phyloP scores from a whole-genome alignment of 257 asterid species.

The Lycium barbarum region DNA sequence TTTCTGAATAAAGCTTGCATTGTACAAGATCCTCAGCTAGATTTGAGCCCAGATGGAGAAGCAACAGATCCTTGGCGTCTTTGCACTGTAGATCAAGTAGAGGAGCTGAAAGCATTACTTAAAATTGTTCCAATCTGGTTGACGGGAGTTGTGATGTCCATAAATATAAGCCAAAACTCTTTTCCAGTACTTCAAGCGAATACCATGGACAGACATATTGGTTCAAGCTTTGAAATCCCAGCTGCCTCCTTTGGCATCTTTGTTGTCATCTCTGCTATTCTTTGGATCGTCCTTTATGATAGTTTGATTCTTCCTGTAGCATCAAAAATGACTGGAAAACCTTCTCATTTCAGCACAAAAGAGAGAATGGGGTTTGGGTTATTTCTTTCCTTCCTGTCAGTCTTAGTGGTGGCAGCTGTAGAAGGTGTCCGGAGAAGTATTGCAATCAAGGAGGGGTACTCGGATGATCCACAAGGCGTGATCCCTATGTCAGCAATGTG shows the following conservation, averaged over 20 bases:
- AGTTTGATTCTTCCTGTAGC: conserved; percentile 61
- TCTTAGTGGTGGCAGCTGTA: conserved; percentile 54
- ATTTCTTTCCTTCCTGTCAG: conserved; percentile 54
- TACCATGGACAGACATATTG: conserved; percentile 58
- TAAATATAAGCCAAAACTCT: conserved; percentile 53
- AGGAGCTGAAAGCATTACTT: conserved; percentile 69
- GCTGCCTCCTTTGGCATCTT: conserved; percentile 71
- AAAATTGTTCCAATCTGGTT: conserved; percentile 74
- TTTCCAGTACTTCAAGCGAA: conserved; percentile 71
- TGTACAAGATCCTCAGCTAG: too few species aligned
- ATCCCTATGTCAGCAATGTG: conserved; percentile 64
- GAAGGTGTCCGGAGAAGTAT: conserved; percentile 54
- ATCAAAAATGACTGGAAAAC: conserved; percentile 53
- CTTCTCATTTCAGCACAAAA: conserved; percentile 45
- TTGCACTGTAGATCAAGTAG: conserved; percentile 78
- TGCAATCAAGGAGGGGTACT: conserved; percentile 37
- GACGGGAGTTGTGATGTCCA: conserved; percentile 60
- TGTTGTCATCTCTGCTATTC: conserved; percentile 41
- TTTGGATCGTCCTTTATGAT: conserved; percentile 69
- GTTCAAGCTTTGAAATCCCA: conserved; percentile 62
- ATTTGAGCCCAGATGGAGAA: conserved; percentile 46
- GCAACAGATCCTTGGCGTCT: conserved; percentile 59
- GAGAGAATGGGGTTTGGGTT: conserved; percentile 73
- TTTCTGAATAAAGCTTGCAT: too few species aligned
- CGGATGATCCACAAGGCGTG: conserved; percentile 30